Base-by-base conservation (phyloP, 2,329 filamentous ascomycete species). In the Microsporum ferrugineum region DNA sequence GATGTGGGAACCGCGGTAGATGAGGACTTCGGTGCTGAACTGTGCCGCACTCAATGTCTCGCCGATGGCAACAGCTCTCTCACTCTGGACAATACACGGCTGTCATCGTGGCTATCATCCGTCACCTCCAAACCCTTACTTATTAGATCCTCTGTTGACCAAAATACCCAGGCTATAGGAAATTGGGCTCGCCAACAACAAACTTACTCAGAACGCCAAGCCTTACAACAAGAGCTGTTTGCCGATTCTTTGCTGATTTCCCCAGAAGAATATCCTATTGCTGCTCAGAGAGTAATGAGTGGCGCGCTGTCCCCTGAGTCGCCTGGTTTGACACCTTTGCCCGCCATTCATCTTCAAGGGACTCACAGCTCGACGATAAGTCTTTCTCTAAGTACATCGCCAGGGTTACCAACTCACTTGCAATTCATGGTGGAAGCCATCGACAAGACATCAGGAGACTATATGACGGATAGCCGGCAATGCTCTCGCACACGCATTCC, bases 1-100 rank as follows among this genome's bases (percentile, higher is more conserved):
- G 67, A 70, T 55, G 67, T 66, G 12, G 69, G 68, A 60, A 72
- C 70, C n/a, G 68, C 68, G 47, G 63, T 65, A 38, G 70, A 72
- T 58, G 59, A 60, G 17, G 66, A 68, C 6, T 70, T 71, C 55
- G 70, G 70, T 49, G 64, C 62, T 33, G 63, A 68, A 29, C 62
- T 72, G 4, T 66, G 68, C 60, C 68, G 69, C 33, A 68, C 66
- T 7, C 56, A 59, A 29, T 67, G 68, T 39, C 58, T 47, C 34
- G 36, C n/a, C n/a, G 58, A 59, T 39, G 27, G 33, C 23, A 60
- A 53, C 41, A 33, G 60, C 10, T 31, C 62, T 64, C 65, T 57
- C 59, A 60, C 49, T 3, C 33, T 51, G 41, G 57, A 61, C 51
- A 43, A 43, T 14, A 56, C 36, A 59, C 63, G 60, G 63, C 63